Conservation (phyloP, 2,329 filamentous ascomycete species). For the Camillea tinctor region DNA sequence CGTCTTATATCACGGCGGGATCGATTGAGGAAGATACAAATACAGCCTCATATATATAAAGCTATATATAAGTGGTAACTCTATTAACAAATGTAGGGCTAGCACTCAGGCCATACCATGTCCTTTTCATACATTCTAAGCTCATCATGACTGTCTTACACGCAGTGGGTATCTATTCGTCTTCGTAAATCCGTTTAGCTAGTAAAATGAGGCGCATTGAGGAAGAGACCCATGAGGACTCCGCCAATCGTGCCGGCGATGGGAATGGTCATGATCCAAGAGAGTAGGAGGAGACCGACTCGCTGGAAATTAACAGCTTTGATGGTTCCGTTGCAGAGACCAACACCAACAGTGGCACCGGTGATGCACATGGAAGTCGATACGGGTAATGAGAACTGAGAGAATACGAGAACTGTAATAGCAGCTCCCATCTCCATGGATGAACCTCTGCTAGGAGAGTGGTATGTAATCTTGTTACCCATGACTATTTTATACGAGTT, state of each 20-base stretch:
- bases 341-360: constrained; percentile 74
- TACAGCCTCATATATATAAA: background rate
- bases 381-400: constrained; percentile 71
- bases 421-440: constrained; percentile 82
- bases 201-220: constrained; percentile 60
- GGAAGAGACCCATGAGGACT: constrained; percentile 45
- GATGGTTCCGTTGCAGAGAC: constrained; percentile 70
- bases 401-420: constrained; percentile 74
- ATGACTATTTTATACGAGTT: constrained; percentile 44
- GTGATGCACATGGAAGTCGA: constrained; percentile 81
- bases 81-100: background rate
- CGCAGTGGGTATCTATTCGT: background rate
- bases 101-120: background rate
- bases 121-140: background rate
- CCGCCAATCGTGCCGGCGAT: constrained; percentile 58
- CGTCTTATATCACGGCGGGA: no score
- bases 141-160: background rate
- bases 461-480: constrained; percentile 57
- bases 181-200: background rate
- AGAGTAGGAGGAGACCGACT: constrained; percentile 64
- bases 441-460: constrained; percentile 41
- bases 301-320: constrained; percentile 76
- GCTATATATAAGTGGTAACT: background rate
- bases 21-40: no score
- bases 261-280: constrained; percentile 66